These are phyloP conservation scores for Tetratostichococcus sp. DNA, from an alignment of 139 green algal species.

Conservation along the genomic window DNA sequence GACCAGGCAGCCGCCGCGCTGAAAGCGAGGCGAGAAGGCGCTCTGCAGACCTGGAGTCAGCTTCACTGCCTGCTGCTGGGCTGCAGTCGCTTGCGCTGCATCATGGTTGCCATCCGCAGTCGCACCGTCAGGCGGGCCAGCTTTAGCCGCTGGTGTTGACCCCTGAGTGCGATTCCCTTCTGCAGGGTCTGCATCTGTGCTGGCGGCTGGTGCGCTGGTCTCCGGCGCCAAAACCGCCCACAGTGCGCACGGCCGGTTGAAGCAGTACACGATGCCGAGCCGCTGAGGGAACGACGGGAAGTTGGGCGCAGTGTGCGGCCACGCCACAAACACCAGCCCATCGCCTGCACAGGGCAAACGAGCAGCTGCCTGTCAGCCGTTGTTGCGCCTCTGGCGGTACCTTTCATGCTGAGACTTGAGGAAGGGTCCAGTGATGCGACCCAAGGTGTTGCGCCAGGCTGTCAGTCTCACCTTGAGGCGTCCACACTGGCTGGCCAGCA, in stretches of 20 bases:
- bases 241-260: conserved; percentile 74
- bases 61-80: not conserved
- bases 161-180: no score
- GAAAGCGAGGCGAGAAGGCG: conserved; percentile 62
- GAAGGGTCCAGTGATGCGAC: no score
- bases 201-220: not conserved
- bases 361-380: no score
- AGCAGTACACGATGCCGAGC: conserved; percentile 87
- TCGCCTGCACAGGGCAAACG: conserved; percentile 33
- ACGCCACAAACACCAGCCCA: conserved; percentile 69
- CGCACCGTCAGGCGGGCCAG: no score
- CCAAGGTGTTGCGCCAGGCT: no score
- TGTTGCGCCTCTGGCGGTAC: no score
- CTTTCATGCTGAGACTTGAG: no score
- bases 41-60: conserved; percentile 23
- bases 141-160: no score
- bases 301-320: conserved; percentile 57
- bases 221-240: not conserved
- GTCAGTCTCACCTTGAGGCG: conserved; percentile 32
- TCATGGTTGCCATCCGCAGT: not conserved
- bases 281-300: conserved; percentile 45
- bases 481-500: conserved; percentile 71
- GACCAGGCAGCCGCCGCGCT: conserved; percentile 57
- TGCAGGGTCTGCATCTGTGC: not conserved
- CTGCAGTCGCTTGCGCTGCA: not conserved